A percentile compares a stretch with the other conserved stretches of the same genome.
phyloP scores from a whole-genome alignment of 2,329 filamentous ascomycete genomes.

The Fusarium sp. region DNA sequence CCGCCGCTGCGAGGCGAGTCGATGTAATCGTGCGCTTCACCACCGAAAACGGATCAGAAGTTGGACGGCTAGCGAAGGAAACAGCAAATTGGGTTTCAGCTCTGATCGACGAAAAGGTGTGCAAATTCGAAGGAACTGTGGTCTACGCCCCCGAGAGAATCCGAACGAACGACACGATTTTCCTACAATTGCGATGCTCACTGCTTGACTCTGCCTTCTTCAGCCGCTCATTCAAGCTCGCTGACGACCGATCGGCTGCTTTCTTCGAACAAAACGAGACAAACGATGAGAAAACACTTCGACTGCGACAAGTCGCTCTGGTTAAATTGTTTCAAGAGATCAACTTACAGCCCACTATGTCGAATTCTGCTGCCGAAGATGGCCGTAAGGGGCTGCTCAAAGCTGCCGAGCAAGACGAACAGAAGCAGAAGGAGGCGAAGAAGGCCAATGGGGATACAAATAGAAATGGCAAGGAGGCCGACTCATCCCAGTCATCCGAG shows the following conservation, averaged over 20 bases:
- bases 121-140: conserved; percentile 85
- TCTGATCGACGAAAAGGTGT: conserved; percentile 89
- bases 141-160: conserved; percentile 89
- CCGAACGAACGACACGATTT: conserved; percentile 93
- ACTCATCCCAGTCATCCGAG: conserved; percentile 70
- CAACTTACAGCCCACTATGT: conserved; percentile 78
- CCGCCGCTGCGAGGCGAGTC: conserved; percentile 71
- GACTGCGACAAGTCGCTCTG: conserved; percentile 85
- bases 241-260: conserved; percentile 76
- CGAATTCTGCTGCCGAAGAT: conserved; percentile 81
- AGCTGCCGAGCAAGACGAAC: conserved; percentile 89
- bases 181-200: conserved; percentile 84
- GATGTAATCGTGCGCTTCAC: conserved; percentile 95
- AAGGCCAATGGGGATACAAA: conserved; percentile 43
- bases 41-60: conserved; percentile 79
- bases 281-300: conserved; percentile 82
- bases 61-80: conserved; percentile 88
- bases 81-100: conserved; percentile 92
- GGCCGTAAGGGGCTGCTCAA: conserved; percentile 86
- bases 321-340: conserved; percentile 92
- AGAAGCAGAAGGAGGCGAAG: conserved; percentile 68
- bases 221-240: conserved; percentile 65
- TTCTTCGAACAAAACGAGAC: conserved; percentile 89
- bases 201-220: conserved; percentile 81
- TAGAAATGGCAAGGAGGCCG: conserved; percentile 45